Percentiles rank a stretch among this genome's conserved stretches.
Evolutionary conservation across 805 yeast genomes (phyloP).

Genomic region (Isabelozyma heimii): DNA sequence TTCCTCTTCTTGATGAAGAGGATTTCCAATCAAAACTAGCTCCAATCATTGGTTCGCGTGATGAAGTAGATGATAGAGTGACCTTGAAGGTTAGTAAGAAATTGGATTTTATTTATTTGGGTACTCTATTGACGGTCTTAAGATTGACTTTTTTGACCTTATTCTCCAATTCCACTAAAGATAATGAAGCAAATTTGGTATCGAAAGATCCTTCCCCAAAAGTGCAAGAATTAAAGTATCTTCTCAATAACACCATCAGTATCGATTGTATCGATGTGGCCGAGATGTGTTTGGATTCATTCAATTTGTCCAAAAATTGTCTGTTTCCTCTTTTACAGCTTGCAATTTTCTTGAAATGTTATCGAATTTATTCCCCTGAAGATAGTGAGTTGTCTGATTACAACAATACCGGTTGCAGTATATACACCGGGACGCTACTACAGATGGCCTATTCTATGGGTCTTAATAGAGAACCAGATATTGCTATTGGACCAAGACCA

Average conservation of each 20-base stretch:
- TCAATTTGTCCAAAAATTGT: conserved; percentile 33
- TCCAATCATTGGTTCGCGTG: conserved; percentile 15
- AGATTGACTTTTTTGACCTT: conserved; percentile 33
- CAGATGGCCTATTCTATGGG: conserved; percentile 72
- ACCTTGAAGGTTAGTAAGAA: conserved; percentile 19
- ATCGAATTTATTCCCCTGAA: conserved; percentile 48
- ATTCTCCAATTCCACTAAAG: conserved; percentile 24
- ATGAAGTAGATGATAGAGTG: conserved; percentile 17
- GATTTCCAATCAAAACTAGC: conserved; percentile 16
- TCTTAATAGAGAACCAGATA: conserved; percentile 59
- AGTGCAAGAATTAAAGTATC: conserved; percentile 10
- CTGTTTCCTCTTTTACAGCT: conserved; percentile 55
- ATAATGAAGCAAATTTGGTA: conserved; percentile 22
- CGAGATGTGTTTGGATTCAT: conserved; percentile 33
- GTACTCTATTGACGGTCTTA: conserved; percentile 29
- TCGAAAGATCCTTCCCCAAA: conserved; percentile 17
- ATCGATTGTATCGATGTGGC: conserved; percentile 30
- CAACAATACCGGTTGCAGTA: conserved; percentile 54
- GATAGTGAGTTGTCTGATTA: conserved; percentile 60
- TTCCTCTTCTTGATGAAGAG: conserved; percentile 40
- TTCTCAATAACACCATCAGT: conserved; percentile 27
- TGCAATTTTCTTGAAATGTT: conserved; percentile 49
- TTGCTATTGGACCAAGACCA: no score
- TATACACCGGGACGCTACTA: conserved; percentile 45
- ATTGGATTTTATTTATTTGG: conserved; percentile 32